Conservation (phyloP, 2,329 filamentous ascomycete species). For the Talaromyces sp. region DNA sequence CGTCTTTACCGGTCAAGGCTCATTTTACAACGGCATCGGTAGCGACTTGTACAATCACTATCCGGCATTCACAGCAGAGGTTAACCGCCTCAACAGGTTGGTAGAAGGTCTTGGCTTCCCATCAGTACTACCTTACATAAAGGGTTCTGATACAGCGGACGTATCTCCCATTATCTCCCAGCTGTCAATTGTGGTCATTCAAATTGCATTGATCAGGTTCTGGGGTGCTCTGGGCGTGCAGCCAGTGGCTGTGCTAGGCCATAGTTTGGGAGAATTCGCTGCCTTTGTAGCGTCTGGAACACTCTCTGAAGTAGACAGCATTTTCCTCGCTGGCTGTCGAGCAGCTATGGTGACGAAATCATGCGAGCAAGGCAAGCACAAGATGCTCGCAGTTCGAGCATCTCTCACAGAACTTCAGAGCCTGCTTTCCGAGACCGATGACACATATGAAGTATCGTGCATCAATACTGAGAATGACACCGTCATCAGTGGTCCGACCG, state of each 20-base stretch:
- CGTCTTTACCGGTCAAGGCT: slow-evolving; percentile 29
- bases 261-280: slow-evolving; percentile 30
- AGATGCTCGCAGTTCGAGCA: slow-evolving; percentile 3
- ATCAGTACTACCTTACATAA: slow-evolving; percentile 20
- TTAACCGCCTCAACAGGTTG: slow-evolving; percentile 25
- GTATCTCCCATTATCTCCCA: slow-evolving; percentile 27
- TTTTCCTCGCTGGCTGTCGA: slow-evolving; percentile 27
- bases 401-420: neutral
- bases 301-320: slow-evolving; percentile 21
- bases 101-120: slow-evolving; percentile 26
- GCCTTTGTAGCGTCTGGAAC: slow-evolving; percentile 27
- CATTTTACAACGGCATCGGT: slow-evolving; percentile 20
- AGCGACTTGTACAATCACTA: slow-evolving; percentile 22
- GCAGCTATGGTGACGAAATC: slow-evolving; percentile 20
- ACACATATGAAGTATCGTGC: slow-evolving; percentile 23
- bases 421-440: slow-evolving; percentile 40
- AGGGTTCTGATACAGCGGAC: slow-evolving; percentile 7
- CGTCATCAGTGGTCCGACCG: slow-evolving; percentile 35
- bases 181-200: slow-evolving; percentile 29
- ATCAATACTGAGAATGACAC: slow-evolving; percentile 40
- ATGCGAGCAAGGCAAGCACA: neutral
- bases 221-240: slow-evolving; percentile 26
- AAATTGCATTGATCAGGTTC: slow-evolving; percentile 27
- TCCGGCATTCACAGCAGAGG: slow-evolving; percentile 23
- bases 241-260: slow-evolving; percentile 27